phyloP scores from a whole-genome alignment of 139 green algal species.

The Micractinium conductrix region DNA sequence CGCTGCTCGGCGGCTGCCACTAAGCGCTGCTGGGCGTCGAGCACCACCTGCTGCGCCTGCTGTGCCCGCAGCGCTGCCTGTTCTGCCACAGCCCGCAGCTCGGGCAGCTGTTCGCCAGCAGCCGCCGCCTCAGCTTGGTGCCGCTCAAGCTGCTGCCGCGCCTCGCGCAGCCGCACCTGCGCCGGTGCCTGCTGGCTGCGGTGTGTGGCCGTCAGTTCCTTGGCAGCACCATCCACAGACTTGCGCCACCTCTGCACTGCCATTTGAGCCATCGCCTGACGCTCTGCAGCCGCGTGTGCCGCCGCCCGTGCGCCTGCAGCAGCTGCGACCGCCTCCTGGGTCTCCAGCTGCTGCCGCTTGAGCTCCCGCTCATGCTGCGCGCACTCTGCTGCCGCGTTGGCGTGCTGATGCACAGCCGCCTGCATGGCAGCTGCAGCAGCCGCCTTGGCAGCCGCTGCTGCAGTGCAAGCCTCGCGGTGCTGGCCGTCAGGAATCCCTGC shows the following conservation, averaged over 20 bases:
- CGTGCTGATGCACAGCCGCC: slow-evolving; percentile 9
- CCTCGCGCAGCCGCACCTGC: slow-evolving; percentile 29
- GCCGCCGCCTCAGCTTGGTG: slow-evolving; percentile 7
- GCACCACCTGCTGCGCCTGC: neutral
- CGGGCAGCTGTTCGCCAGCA: neutral
- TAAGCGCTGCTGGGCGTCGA: neutral
- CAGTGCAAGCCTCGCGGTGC: neutral
- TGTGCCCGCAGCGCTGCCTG: neutral
- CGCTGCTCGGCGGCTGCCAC: slow-evolving; percentile 3
- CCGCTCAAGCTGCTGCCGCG: slow-evolving; percentile 23
- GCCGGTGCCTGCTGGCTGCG: slow-evolving; percentile 15
- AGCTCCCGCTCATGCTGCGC: neutral
- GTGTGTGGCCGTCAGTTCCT: slow-evolving; percentile 29
- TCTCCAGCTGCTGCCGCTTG: slow-evolving; percentile 2
- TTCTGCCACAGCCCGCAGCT: neutral
- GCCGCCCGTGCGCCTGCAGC: slow-evolving; percentile 18
- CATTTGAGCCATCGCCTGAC: neutral
- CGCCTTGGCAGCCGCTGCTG: neutral
- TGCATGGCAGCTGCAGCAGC: slow-evolving; percentile 15
- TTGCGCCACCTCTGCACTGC: slow-evolving; percentile 28
- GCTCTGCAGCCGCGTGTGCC: neutral
- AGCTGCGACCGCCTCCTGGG: neutral
- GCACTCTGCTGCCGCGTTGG: neutral
- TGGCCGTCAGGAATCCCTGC: neutral
- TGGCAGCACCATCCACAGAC: slow-evolving; percentile 23